Conservation (phyloP, 2,329 filamentous ascomycete genomes). For the Lachnellula cervina region DNA sequence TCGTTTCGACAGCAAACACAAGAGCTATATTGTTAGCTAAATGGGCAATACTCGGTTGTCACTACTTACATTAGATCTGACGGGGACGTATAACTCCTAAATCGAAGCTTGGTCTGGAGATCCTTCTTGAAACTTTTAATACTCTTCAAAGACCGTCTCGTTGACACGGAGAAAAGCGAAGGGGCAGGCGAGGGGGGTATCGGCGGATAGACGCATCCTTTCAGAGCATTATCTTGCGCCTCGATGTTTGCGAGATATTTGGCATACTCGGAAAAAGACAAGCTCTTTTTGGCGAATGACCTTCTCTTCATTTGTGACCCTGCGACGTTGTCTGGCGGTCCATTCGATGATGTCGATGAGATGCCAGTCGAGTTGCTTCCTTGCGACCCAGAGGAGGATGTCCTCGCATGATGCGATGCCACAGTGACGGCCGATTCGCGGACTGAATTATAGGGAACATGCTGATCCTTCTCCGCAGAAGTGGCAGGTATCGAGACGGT, state of each 20-base stretch:
- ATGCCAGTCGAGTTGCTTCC: conserved; percentile 25
- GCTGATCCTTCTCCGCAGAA: conserved; percentile 5
- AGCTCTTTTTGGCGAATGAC: conserved; percentile 16
- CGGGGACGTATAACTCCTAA: conserved; percentile 14
- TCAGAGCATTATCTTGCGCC: conserved; percentile 11
- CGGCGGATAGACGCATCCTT: conserved; percentile 10
- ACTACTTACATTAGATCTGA: conserved; percentile 25
- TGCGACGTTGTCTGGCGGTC: conserved; percentile 8
- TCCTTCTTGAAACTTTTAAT: conserved; percentile 26
- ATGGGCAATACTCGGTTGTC: neutral
- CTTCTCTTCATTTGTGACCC: conserved; percentile 13
- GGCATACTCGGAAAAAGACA: conserved; percentile 30
- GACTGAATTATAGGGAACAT: conserved; percentile 14
- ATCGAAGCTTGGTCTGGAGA: conserved; percentile 20
- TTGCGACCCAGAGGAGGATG: conserved; percentile 25
- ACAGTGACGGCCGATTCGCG: conserved; percentile 23
- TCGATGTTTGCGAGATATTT: conserved; percentile 25
- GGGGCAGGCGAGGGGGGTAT: conserved; percentile 20
- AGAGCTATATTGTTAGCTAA: conserved; percentile 37
- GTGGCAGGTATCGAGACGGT: conserved; percentile 17
- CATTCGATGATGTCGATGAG: conserved; percentile 26
- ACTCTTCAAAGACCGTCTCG: conserved; percentile 17
- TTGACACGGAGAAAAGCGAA: conserved; percentile 28
- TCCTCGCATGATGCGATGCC: conserved; percentile 22
- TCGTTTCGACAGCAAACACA: conserved; percentile 55